Base-by-base conservation (phyloP, 768 basidiomycete genomes). In the Mrakia blollopis region DNA sequence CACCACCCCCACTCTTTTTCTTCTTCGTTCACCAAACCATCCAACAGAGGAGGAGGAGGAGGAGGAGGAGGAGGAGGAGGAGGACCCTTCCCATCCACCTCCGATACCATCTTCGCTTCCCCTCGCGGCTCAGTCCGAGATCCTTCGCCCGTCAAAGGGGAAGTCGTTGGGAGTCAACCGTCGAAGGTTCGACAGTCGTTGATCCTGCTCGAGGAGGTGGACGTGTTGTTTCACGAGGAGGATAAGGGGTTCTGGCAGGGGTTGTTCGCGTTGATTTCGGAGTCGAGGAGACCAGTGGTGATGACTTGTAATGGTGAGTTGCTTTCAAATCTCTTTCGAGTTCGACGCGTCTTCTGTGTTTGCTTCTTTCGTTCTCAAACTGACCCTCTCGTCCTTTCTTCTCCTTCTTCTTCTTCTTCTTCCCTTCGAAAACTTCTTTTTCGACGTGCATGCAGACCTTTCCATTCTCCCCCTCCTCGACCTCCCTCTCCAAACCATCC, bases 121-220 rank as follows among this genome's bases (percentile, higher is more conserved):
- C 37, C 68, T 44, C 68, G n/a, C 32, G 47, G 47, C 16, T 69
- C 39, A 21, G 16, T 39, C 18, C n/a, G 37, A 41, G 37, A 69
- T 39, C 65, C 35, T 14, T 68, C 65, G 39, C 30, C 30, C 67
- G 39, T 21, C 41, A 60, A 68, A 14, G 52, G n/a, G 11, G 18
- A 60, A 25, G 65, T 65, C 37, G 57, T 54, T 0, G 63, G 32
- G 39, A 60, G 67, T 25, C 39, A 68, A 21, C 73, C 62, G 4
- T 32, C 50, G 7, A 80, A 79, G 28, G 85, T 92, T 76, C 87
- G 89, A 74, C 96, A 99, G 85, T 95, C 93, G 0, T 82, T 96
- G 72, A 91, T 98, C 78, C 86, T 99, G 54, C 84, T 99, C 21
- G 97, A 99, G 83, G 97, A 99, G 82, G 96, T 93, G 10, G 97